Evolutionary conservation across 1,139 yeast species (phyloP).

Genomic region (Kodamaea ohmeri): DNA sequence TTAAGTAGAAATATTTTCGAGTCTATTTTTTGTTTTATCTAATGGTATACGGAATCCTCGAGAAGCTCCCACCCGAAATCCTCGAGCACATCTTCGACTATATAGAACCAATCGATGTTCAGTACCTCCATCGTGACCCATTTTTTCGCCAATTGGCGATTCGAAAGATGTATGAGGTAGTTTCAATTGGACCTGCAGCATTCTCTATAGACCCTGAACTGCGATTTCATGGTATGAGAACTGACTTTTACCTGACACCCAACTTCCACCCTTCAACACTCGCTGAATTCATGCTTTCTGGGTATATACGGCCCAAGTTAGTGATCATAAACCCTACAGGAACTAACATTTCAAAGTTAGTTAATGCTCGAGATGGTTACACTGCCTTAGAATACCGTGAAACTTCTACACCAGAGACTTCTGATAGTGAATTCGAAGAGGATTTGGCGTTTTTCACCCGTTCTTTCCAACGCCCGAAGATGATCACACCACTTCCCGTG

Average conservation of each 20-base stretch:
- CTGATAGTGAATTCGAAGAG: not conserved
- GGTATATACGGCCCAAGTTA: conserved; percentile 1
- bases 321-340: not conserved
- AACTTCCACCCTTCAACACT: not conserved
- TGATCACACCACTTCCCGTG: not conserved
- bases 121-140: conserved; percentile 1
- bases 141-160: not conserved
- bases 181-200: not conserved
- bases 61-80: conserved; percentile 1
- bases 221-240: not conserved
- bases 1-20: too few relatives aligned
- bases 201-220: not conserved
- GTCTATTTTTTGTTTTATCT: too few relatives aligned
- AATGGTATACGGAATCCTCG: conserved; percentile 2
- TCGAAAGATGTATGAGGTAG: not conserved
- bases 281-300: not conserved
- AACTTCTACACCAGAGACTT: not conserved
- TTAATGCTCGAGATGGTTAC: not conserved
- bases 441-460: too few relatives aligned
- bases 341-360: not conserved
- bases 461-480: too few relatives aligned
- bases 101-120: conserved; percentile 2
- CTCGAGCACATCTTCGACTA: not conserved
- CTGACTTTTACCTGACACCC: not conserved
- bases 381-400: not conserved